Evolutionary conservation across 495 filamentous ascomycete species (phyloP).

Genomic region (Aspergillus wentii): DNA sequence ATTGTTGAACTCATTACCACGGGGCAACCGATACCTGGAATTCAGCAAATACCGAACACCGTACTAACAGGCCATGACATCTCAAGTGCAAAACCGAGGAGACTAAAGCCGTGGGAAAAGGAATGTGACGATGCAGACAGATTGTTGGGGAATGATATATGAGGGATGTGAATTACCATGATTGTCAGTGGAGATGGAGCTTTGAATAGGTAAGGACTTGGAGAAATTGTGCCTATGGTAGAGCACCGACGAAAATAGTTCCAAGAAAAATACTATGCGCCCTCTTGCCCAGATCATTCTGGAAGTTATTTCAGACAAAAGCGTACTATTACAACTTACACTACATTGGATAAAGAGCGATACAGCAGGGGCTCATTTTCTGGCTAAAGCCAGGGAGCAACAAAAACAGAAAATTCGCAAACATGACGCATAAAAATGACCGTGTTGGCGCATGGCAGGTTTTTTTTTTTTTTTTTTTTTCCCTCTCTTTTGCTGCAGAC

Average conservation of each 20-base stretch:
- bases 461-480: too few species aligned
- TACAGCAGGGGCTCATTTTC: not conserved
- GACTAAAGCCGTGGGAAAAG: constrained; percentile 81
- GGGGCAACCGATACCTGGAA: constrained; percentile 81
- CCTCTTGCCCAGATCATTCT: too few species aligned
- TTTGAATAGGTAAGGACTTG: too few species aligned
- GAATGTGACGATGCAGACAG: constrained; percentile 10
- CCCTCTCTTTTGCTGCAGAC: constrained; percentile 10
- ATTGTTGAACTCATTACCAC: constrained; percentile 85
- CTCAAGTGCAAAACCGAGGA: constrained; percentile 44
- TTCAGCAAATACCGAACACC: constrained; percentile 82
- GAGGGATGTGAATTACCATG: too few species aligned
- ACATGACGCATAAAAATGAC: not conserved
- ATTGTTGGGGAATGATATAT: too few species aligned
- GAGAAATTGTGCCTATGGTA: too few species aligned
- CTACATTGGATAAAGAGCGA: too few species aligned
- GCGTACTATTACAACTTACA: too few species aligned
- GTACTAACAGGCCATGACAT: constrained; percentile 61
- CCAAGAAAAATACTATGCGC: too few species aligned
- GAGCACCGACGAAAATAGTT: too few species aligned
- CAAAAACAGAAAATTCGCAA: constrained; percentile 7
- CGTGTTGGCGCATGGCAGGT: constrained; percentile 7
- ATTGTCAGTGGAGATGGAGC: too few species aligned
- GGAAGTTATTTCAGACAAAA: too few species aligned
- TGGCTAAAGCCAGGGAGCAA: not conserved